Conservation (phyloP, 2,329 filamentous ascomycete species). For the Curvularia spicifera region DNA sequence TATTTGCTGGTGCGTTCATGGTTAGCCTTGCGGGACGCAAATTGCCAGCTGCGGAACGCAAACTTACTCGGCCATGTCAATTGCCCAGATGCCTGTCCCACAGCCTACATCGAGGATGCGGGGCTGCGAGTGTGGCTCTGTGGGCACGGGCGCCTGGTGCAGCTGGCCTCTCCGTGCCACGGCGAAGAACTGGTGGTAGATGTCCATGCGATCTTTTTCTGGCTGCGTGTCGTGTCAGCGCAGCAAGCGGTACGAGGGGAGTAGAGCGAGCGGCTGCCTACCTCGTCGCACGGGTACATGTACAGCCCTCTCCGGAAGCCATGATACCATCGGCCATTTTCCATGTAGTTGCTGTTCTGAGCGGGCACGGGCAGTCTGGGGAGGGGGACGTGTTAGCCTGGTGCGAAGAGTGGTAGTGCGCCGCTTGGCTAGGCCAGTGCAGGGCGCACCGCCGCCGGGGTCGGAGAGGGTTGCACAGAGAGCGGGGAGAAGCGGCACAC, state of each 20-base stretch:
- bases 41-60: slow-evolving; percentile 23
- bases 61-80: slow-evolving; percentile 79
- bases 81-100: slow-evolving; percentile 90
- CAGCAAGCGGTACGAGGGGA: background rate
- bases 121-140: slow-evolving; percentile 42
- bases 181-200: slow-evolving; percentile 78
- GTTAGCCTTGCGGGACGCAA: slow-evolving; percentile 37
- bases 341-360: slow-evolving; percentile 58
- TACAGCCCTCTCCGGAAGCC: slow-evolving; percentile 72
- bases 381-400: slow-evolving; percentile 12
- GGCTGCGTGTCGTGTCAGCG: slow-evolving; percentile 57
- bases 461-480: slow-evolving; percentile 39
- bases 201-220: slow-evolving; percentile 79
- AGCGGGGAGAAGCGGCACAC: slow-evolving; percentile 41
- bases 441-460: slow-evolving; percentile 14
- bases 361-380: slow-evolving; percentile 48
- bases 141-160: slow-evolving; percentile 53
- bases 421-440: slow-evolving; percentile 3
- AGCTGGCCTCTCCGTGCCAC: slow-evolving; percentile 64
- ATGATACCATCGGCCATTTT: slow-evolving; percentile 75
- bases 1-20: slow-evolving; percentile 54
- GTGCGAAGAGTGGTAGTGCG: slow-evolving; percentile 5
- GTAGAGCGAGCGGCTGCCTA: slow-evolving; percentile 47
- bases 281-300: slow-evolving; percentile 78
- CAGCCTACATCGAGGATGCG: slow-evolving; percentile 74